These are phyloP conservation scores for Ilex aquifolium DNA, from an alignment of 257 asterid genomes.

Conservation along the genomic window DNA sequence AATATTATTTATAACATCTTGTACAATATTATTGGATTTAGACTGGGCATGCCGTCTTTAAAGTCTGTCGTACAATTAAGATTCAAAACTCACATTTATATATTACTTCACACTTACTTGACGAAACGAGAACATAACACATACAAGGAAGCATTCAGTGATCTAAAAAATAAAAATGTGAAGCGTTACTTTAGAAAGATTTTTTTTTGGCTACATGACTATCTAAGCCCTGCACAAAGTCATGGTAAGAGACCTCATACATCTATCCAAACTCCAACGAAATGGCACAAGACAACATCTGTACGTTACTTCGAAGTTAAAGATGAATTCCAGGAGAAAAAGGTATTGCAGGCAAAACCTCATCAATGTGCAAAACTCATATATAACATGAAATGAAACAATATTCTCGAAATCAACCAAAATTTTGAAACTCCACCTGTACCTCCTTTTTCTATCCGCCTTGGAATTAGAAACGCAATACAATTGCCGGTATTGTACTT, in stretches of 20 bases:
- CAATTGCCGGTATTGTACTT: conserved; percentile 20
- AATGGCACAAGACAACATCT: neutral
- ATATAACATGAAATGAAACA: conserved; percentile 20
- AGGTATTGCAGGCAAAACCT: conserved; percentile 26
- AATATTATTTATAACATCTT: too few species aligned
- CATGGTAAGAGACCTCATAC: neutral
- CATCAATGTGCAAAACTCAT: conserved; percentile 30
- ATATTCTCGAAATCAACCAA: conserved; percentile 43
- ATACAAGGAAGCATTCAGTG: too few species aligned
- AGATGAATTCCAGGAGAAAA: conserved; percentile 33
- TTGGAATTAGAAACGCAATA: conserved; percentile 12
- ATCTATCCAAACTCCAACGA: neutral
- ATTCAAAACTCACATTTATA: too few species aligned
- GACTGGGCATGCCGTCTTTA: too few species aligned
- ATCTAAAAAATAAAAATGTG: too few species aligned
- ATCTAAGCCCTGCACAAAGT: too few species aligned
- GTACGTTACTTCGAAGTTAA: conserved; percentile 1
- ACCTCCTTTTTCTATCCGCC: conserved; percentile 33
- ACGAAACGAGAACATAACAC: too few species aligned
- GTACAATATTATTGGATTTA: too few species aligned
- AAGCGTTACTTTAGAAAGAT: too few species aligned
- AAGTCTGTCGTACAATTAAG: too few species aligned
- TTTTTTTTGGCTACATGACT: too few species aligned
- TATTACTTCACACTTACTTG: too few species aligned
- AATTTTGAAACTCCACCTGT: conserved; percentile 66